Conservation (phyloP, 495 filamentous ascomycete genomes). For the Xylaria venustula region DNA sequence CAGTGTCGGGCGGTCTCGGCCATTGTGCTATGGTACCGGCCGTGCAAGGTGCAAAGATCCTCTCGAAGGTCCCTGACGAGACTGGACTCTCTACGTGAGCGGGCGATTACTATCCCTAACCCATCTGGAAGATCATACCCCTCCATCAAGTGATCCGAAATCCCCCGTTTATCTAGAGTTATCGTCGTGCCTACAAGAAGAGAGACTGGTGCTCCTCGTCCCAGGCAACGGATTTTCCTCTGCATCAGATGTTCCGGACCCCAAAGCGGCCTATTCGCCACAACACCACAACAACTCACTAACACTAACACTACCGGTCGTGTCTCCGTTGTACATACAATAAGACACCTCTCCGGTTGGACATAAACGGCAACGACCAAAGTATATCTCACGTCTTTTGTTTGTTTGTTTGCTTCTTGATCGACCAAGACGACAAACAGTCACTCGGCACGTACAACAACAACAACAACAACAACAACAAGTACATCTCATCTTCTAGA, state of each 20-base stretch:
- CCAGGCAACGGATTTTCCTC: slow-evolving; percentile 1
- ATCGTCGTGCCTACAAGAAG: slow-evolving; percentile 14
- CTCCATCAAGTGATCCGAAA: slow-evolving; percentile 11
- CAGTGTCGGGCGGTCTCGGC: slow-evolving; percentile 36
- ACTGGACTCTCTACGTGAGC: slow-evolving; percentile 3
- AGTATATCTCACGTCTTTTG: neutral
- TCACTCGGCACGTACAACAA: neutral
- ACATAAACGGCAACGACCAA: slow-evolving; percentile 1
- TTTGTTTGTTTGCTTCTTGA: neutral
- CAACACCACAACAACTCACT: neutral
- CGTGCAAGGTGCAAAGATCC: slow-evolving; percentile 8
- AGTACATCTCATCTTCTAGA: neutral
- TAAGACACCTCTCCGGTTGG: slow-evolving; percentile 8
- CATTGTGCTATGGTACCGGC: slow-evolving; percentile 20
- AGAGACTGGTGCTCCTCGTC: slow-evolving; percentile 4
- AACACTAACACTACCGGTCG: neutral
- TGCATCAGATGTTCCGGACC: slow-evolving; percentile 1
- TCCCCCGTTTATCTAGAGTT: slow-evolving; percentile 9
- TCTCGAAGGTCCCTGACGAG: slow-evolving; percentile 1
- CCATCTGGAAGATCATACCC: slow-evolving; percentile 9
- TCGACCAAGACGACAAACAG: neutral
- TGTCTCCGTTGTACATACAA: slow-evolving; percentile 5
- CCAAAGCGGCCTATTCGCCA: neutral
- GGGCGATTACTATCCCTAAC: slow-evolving; percentile 6
- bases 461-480: neutral